Percentiles rank a stretch among this genome's conserved stretches.
Conservation (phyloP, 495 filamentous ascomycete genomes). For the Hypoxylon lienhwacheense region DNA sequence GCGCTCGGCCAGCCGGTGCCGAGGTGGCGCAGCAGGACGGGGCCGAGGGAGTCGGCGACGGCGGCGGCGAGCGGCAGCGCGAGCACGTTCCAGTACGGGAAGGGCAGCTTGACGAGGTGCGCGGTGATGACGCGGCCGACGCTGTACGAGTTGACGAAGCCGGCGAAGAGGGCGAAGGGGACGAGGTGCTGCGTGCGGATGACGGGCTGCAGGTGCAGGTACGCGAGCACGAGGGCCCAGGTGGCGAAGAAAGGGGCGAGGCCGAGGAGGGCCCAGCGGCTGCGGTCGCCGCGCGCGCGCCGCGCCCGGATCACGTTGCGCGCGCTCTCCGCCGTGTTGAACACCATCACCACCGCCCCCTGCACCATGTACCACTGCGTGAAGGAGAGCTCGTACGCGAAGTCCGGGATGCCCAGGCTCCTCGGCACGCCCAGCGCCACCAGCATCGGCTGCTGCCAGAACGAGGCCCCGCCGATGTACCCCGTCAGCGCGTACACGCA, state of each 20-base stretch:
- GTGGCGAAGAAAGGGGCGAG: slow-evolving; percentile 74
- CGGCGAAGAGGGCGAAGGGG: slow-evolving; percentile 83
- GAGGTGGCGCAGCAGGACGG: slow-evolving; percentile 57
- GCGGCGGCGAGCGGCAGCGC: slow-evolving; percentile 67
- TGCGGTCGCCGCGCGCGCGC: slow-evolving; percentile 67
- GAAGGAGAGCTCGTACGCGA: slow-evolving; percentile 76
- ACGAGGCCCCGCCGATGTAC: slow-evolving; percentile 79
- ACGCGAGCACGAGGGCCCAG: slow-evolving; percentile 74
- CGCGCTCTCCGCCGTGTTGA: slow-evolving; percentile 76
- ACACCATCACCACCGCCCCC: slow-evolving; percentile 76
- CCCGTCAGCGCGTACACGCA: slow-evolving; percentile 84
- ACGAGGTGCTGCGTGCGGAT: slow-evolving; percentile 81
- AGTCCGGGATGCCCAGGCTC: slow-evolving; percentile 64
- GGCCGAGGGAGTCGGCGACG: slow-evolving; percentile 76
- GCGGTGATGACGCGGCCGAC: slow-evolving; percentile 95
- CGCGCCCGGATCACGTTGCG: slow-evolving; percentile 81
- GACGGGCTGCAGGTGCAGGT: slow-evolving; percentile 79
- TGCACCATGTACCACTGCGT: slow-evolving; percentile 94
- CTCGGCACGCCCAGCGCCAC: slow-evolving; percentile 67
- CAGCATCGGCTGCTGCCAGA: slow-evolving; percentile 87
- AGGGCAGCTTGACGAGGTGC: slow-evolving; percentile 79
- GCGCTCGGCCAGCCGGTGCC: slow-evolving; percentile 76
- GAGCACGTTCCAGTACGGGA: slow-evolving; percentile 86
- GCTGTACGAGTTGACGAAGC: slow-evolving; percentile 87
- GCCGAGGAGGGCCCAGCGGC: slow-evolving; percentile 73